These are phyloP conservation scores for Kockovaella imperatae DNA, from an alignment of 768 basidiomycete genomes.

Conservation along the genomic window DNA sequence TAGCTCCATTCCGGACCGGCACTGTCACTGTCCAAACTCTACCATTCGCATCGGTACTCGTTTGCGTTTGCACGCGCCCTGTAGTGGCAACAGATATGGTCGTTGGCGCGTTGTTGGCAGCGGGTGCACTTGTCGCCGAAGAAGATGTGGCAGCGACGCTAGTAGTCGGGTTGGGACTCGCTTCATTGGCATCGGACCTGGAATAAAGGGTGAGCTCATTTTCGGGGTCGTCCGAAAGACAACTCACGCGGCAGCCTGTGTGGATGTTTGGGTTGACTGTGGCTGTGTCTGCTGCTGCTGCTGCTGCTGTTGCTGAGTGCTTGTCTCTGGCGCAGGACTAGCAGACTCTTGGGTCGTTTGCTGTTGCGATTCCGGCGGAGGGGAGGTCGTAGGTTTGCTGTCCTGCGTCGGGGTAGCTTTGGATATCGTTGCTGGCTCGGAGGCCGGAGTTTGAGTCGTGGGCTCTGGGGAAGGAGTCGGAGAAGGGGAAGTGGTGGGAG, in stretches of 20 bases:
- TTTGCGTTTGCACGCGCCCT: slow-evolving; percentile 24
- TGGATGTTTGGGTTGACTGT: not conserved
- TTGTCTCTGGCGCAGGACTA: not conserved
- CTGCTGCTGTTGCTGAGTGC: not conserved
- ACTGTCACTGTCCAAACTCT: slow-evolving; percentile 41
- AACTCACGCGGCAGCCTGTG: not conserved
- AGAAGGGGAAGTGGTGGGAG: not conserved
- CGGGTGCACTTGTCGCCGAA: slow-evolving; percentile 1
- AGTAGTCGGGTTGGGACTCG: not conserved
- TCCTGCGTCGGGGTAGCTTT: slow-evolving; percentile 1
- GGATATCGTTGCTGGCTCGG: slow-evolving; percentile 1
- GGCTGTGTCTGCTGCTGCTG: not conserved
- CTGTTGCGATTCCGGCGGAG: not conserved
- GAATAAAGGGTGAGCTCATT: not conserved
- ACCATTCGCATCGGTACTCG: slow-evolving; percentile 35
- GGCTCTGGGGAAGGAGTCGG: not conserved
- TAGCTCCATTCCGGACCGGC: slow-evolving; percentile 40
- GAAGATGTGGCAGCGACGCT: not conserved
- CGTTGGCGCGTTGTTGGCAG: slow-evolving; percentile 20
- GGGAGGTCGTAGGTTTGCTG: slow-evolving; percentile 6
- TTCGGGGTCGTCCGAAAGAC: not conserved
- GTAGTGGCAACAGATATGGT: slow-evolving; percentile 34
- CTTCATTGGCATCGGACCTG: not conserved
- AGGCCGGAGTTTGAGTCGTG: not conserved
- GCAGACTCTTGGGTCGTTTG: not conserved